Base-by-base conservation (phyloP, 345 rosid species). In the Eutrema heterophyllum region DNA sequence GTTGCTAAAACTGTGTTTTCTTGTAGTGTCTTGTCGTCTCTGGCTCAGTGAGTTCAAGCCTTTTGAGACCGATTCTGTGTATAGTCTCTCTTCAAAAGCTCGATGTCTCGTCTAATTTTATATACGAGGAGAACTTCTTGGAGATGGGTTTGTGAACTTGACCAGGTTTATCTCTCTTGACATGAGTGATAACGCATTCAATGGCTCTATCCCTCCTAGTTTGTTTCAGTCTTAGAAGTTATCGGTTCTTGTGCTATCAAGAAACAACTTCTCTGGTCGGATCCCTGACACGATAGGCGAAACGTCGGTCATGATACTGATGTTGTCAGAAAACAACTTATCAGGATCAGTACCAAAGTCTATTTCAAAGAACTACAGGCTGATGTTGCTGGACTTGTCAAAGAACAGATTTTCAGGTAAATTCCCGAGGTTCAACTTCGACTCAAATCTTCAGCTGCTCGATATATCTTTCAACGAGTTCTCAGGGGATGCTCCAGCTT, bases 211-310 rank as follows among this genome's bases (percentile, higher is more conserved):
- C 32, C 83, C 85, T 18, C 67, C 80, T 6, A 68, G 64, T 54
- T 69, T 85, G 64, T 81, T 85, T 68, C 69, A 79, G 49, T 46
- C 74, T 62, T n/a, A 1, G 1, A 72, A 15, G 41, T 62, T 78
- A 39, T 69, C 65, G 0, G 9, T 53, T 39, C 81, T 85, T 62
- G 57, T 59, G 8, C 68, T 85, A 11, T 83, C 86, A 18, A 73
- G 82, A 64, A 85, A 83, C 70, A 68, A 79, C 27, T 78, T 85
- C 14, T 79, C 79, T 5, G 85, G 86, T 61, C 73, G 58, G 56
- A 67, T 85, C 54, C 86, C 80, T 14, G 74, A 72, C 4, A 83
- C 77, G 9, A 41, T 81, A 39, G 86, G 86, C 52, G 72, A 82
- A 33, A 27, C 78, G 45, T 24, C 39, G 0, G 44, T 18, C 7